Evolutionary conservation across 2,329 filamentous ascomycete species (phyloP), one percentile per base, ranked within the genome.

Genomic region (Phaeomoniella chlamydospora): DNA sequence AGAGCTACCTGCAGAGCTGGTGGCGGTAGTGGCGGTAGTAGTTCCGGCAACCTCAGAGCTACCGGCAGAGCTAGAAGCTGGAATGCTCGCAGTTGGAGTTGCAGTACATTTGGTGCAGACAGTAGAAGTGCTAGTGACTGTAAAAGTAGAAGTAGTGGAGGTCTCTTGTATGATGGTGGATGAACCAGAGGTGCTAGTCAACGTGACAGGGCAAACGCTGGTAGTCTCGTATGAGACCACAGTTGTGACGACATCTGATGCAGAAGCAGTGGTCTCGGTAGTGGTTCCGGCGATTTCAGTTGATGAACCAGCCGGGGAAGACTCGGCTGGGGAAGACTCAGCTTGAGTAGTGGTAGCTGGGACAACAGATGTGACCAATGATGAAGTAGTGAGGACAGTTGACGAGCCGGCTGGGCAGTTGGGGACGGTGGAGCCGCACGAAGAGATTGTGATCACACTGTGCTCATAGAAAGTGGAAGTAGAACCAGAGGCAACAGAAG

Each of bases 101-200:
- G 42, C 45, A 19, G 40, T n/a, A 36, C 26, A 41, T 26, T 32
- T 37, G 31, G 43, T 40, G 47, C 50, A 49, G 37, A 53, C 34
- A 11, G 51, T 50, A 6, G 47, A 42, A 12, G 49, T 47, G 5
- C 47, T 45, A 6, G 49, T 54, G 33, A 51, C 29, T 12, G 47
- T 50, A n/a, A 50, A 48, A 15, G 59, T 71, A 58, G 71, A 76
- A 49, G 74, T 49, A 29, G 73, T 77, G 47, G 68, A 74, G 39
- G 63, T 67, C 33, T 72, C 50, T 15, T 68, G 56, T 34, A 74
- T 50, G 6, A 64, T 68, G 37, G 67, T 59, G 1, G 66, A 65
- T 33, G 64, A 58, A 22, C 68, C 50, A 2, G 60, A 61, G 30
- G 64, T 60, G 26, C 45, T 41, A 4, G 49, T 54, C 14, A 38